Base-by-base conservation (phyloP, 148 eudicot species). In the Agrostemma githago region DNA sequence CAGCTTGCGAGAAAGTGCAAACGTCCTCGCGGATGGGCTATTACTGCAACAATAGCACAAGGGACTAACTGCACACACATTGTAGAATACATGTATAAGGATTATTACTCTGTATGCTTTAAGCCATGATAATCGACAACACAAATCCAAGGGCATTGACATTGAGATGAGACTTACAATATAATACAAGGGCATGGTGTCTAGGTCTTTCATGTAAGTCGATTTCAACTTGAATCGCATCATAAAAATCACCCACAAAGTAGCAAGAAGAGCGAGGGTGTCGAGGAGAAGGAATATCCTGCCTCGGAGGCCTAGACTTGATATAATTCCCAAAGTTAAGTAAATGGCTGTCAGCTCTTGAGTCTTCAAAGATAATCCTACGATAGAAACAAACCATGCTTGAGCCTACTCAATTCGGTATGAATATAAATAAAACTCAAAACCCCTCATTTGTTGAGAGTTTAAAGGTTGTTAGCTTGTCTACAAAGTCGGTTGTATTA, bases 181-280 rank as follows among this genome's bases (percentile, higher is more conserved):
- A 80, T 87, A 86, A 74, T 83, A 84, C 19, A 79, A 61, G 40
- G 91, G 84, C 76, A 88, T 59, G 61, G 72, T 87, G 80, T 92
- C 97, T 6, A 87, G 77, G 61, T 90, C 88, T n/a, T 76, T 74
- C 62, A 76, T 74, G 79, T 92, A 90, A 42, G 89, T 83, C 43
- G 86, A 74, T 58, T 86, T 87, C 61, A 92, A 77, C 83, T 90
- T 88, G 83, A 84, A 84, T 60, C 90, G 86, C 12, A 92, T 92
- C 97, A 90, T 92, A 80, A 90, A 92, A 19, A 92, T 78, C 38
- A 92, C 96, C 97, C 97, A 92, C 20, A 85, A n/a, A 21, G 97
- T 90, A 9, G 88, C 77, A 16, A 74, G 62, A 5, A 92, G 86
- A 7, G 89, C 83, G 38, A 80, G 57, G n/a, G 75, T 77, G 78